Base-by-base conservation (phyloP, 495 filamentous ascomycete species). In the Talaromyces thailandensis region DNA sequence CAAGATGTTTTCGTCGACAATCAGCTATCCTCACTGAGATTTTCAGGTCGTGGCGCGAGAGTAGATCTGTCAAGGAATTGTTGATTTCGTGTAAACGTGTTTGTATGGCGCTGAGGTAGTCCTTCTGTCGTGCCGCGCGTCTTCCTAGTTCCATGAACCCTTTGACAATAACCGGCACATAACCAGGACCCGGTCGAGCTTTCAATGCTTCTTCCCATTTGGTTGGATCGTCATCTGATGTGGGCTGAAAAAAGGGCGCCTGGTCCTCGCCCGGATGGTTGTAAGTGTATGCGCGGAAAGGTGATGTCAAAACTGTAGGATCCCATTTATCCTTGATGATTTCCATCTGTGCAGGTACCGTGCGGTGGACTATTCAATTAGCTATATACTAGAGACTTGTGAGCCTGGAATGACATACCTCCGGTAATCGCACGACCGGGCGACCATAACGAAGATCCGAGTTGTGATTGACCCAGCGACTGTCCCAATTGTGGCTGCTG, bases 201-300 rank as follows among this genome's bases (percentile, higher is more conserved):
- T 86, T 82, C 60, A 96, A 81, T 9, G 94, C 94, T 67, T 96
- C 92, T 66, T 99, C 94, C 93, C 93, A 99, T 70, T 89, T 92
- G 35, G 83, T 81, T 25, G 87, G 83, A 73, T 96, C 87, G 66
- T 98, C 94, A 62, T 84, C 77, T 16, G 87, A 77, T 1, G 82
- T 80, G 6, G 93, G 92, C 64, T 86, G 84, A 73, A 89, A 97
- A 75, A 90, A 93, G 3, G 91, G 90, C 7, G 89, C 88, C 58
- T 83, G 78, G 21, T 89, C 84, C 65, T 92, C 85, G 18, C 86
- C 84, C 60, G 96, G 91, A 65, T 88, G 82, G 75, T 98, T 98
- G 78, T 98, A 98, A 71, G 97, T 89, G 71, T 98, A 98, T 60
- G 88, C 79, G 68, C 91, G 87, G 77, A 99, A 95, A 5, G 83